These are phyloP conservation scores for Irpex rosettiformis DNA, from an alignment of 1,284 basidiomycete species.

Conservation along the genomic window DNA sequence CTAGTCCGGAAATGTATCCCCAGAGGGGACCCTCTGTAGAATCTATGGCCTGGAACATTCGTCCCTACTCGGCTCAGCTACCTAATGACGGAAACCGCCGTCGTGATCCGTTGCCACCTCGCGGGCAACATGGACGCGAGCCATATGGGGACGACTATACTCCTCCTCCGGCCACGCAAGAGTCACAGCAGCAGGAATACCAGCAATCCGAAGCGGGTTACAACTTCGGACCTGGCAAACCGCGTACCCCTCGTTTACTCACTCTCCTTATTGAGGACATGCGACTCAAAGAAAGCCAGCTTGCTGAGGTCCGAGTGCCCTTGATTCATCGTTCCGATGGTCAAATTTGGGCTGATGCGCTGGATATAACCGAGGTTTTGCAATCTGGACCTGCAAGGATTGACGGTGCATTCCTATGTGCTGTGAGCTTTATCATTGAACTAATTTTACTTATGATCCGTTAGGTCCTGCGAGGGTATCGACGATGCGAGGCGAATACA, in stretches of 20 bases:
- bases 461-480: conserved; percentile 68
- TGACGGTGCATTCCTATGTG: conserved; percentile 45
- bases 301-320: conserved; percentile 63
- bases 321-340: conserved; percentile 48
- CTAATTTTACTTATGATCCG: neutral
- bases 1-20: neutral
- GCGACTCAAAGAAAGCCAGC: conserved; percentile 49
- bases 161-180: neutral
- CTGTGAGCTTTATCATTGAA: neutral
- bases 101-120: neutral
- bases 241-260: conserved; percentile 37
- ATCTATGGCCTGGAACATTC: neutral
- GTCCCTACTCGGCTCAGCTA: neutral
- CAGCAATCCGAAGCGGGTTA: conserved; percentile 2
- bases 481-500: conserved; percentile 63
- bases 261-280: conserved; percentile 65
- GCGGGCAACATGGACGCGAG: neutral
- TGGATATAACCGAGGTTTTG: conserved; percentile 53
- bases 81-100: neutral
- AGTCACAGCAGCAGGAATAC: neutral
- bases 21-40: neutral
- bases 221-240: conserved; percentile 10
- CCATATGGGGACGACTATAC: neutral
- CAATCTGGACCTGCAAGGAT: conserved; percentile 64
- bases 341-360: conserved; percentile 62